Evolutionary conservation across 2,329 filamentous ascomycete genomes (phyloP).

Genomic region (Fusarium miscanthi): DNA sequence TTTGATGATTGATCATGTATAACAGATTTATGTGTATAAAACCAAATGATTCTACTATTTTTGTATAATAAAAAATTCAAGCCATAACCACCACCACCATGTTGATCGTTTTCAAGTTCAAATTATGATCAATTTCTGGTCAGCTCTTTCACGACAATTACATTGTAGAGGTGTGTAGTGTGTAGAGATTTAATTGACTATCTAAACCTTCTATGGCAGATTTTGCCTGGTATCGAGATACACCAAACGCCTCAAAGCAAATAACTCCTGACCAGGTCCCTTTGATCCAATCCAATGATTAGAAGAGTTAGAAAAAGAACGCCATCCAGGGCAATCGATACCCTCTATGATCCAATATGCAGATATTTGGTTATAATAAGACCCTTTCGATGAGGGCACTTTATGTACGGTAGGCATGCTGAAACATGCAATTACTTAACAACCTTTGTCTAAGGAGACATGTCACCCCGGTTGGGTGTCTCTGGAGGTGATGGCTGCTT

Average conservation of each 20-base stretch:
- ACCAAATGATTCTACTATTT: not conserved
- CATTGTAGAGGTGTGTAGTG: not conserved
- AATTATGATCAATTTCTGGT: not conserved
- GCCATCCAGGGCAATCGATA: slow-evolving; percentile 5
- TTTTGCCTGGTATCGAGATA: slow-evolving; percentile 29
- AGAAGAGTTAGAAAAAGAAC: not conserved
- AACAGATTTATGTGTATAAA: slow-evolving; percentile 24
- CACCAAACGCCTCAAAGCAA: slow-evolving; percentile 25
- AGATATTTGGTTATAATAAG: not conserved
- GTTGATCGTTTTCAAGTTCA: not conserved
- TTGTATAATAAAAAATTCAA: slow-evolving; percentile 23
- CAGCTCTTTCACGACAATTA: not conserved
- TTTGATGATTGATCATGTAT: slow-evolving; percentile 25
- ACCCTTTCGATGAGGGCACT: not conserved
- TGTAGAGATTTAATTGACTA: slow-evolving; percentile 16
- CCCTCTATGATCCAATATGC: slow-evolving; percentile 11
- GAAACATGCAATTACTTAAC: not conserved
- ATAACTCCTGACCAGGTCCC: not conserved
- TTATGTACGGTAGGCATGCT: slow-evolving; percentile 14
- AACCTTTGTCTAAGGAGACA: slow-evolving; percentile 10
- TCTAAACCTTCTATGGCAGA: slow-evolving; percentile 8
- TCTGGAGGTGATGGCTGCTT: slow-evolving; percentile 42
- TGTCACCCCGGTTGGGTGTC: not conserved
- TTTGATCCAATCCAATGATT: not conserved
- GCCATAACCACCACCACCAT: not conserved